Evolutionary conservation across 257 asterid species (phyloP).

Genomic region (Verbascum thapsus): DNA sequence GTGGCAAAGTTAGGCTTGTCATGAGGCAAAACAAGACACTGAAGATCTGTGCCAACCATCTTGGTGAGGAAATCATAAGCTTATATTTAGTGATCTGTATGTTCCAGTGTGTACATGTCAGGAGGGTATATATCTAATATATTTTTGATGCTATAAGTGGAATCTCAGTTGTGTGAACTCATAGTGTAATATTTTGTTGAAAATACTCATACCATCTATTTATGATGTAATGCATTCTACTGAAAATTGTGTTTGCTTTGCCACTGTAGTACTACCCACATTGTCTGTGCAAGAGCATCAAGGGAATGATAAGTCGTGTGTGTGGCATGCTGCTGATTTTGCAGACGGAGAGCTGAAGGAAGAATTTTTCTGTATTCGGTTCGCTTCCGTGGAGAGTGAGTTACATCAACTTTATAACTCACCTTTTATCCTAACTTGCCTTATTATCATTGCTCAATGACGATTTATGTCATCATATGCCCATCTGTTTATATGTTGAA

Average conservation of each 20-base stretch:
- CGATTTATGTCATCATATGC: background rate
- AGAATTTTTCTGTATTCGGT: conserved; percentile 73
- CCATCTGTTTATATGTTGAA: background rate
- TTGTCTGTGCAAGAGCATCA: conserved; percentile 77
- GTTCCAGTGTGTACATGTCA: background rate
- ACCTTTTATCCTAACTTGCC: background rate
- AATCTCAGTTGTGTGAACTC: background rate
- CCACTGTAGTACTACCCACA: conserved; percentile 56
- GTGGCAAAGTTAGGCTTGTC: conserved; percentile 77
- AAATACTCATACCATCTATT: background rate
- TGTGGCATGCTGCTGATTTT: conserved; percentile 92
- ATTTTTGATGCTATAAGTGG: background rate
- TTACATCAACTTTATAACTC: conserved; percentile 8
- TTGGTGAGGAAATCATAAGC: conserved; percentile 44
- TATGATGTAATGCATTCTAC: background rate
- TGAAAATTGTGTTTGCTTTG: conserved; percentile 19
- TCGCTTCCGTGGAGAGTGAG: conserved; percentile 74
- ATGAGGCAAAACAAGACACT: conserved; percentile 93
- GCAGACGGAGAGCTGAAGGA: conserved; percentile 88
- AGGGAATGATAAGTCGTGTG: conserved; percentile 84
- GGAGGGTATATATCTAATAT: background rate
- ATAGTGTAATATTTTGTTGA: background rate
- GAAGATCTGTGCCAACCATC: conserved; percentile 89
- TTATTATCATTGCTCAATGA: background rate
- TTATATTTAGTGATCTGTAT: background rate